These are phyloP conservation scores for Umbilicus rupestris DNA, from an alignment of 164 flowering plant species.

Conservation along the genomic window DNA sequence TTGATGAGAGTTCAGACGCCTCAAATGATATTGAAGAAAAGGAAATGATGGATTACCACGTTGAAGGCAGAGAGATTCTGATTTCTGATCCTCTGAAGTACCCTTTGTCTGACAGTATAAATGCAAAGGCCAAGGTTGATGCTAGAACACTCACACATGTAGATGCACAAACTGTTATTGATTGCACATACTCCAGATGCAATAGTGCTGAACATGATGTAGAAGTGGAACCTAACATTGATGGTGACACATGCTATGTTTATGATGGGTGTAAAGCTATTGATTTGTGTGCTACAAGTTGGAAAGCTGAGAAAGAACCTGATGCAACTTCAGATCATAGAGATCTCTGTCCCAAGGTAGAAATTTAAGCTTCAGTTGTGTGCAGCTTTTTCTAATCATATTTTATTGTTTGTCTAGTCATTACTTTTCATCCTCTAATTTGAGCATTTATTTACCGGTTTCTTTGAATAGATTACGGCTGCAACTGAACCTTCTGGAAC, in stretches of 20 bases:
- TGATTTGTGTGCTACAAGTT: conserved; percentile 13
- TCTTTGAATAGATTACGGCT: conserved; percentile 17
- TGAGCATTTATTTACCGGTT: background rate
- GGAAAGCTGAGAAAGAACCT: conserved; percentile 10
- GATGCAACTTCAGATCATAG: conserved; percentile 9
- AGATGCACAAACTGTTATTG: conserved; percentile 19
- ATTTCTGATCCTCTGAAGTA: conserved; percentile 20
- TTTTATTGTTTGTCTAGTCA: background rate
- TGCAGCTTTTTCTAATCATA: background rate
- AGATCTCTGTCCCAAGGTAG: conserved; percentile 30
- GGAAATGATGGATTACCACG: conserved; percentile 22
- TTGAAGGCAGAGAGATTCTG: conserved; percentile 18
- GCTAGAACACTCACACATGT: background rate
- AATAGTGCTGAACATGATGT: conserved; percentile 17
- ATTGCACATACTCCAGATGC: background rate
- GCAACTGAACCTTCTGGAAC: conserved; percentile 12
- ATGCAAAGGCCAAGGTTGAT: conserved; percentile 9
- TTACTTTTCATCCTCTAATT: conserved; percentile 7
- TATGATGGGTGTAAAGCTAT: conserved; percentile 12
- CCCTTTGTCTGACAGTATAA: conserved; percentile 3
- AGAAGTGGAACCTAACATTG: conserved; percentile 15
- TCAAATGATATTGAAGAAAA: conserved; percentile 29
- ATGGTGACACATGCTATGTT: conserved; percentile 14
- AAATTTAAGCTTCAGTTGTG: background rate
- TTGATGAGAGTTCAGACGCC: conserved; percentile 27